Base-by-base conservation (phyloP, 768 basidiomycete species). In the Lyophyllum atratum region DNA sequence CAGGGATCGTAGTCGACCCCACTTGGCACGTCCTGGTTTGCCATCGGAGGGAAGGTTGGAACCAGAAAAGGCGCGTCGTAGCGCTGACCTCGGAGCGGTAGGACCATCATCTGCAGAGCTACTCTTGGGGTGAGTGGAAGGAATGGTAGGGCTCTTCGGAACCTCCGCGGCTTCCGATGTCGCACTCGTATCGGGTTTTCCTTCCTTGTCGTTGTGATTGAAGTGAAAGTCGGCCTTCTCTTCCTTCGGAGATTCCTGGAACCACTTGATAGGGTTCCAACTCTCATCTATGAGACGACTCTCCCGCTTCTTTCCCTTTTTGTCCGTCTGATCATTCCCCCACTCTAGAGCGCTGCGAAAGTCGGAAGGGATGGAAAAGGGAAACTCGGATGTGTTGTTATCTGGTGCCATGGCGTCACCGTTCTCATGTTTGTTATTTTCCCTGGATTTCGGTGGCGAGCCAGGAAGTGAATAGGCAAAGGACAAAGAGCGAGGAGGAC, bases 401-500 rank as follows among this genome's bases (percentile, higher is more conserved):
- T 70, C 65, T 34, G 71, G 68, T 63, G 60, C 51, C 58, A 56
- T 39, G 17, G 52, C 53, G 25, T 53, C 66, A 17, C 61, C 66
- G 26, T 66, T 69, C 43, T 73, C 63, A 44, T 60, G 67, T 24
- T 64, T 69, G 50, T 64, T 65, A 34, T 67, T 67, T 25, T 65
- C 56, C 10, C 64, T 66, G 2, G 71, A 59, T 43, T 64, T 55
- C 42, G 65, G 65, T 25, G 78, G 72, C 1, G 85, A 80, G 19
- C 68, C 71, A 1, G 84, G 75, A 29, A 80, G 71, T 8, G 84
- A 78, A 63, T 86, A 86, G 26, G 81, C 80, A 66, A 83, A 87
- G 2, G 87, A 88, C 25, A 90, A 74, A 0, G 89, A 88, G 39
- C 89, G 80, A 4, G 89, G 90, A 29, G 89, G 87, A 12, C 89